Evolutionary conservation across 176 grass and related monocot genomes (phyloP).

Genomic region (Oryza officinalis): DNA sequence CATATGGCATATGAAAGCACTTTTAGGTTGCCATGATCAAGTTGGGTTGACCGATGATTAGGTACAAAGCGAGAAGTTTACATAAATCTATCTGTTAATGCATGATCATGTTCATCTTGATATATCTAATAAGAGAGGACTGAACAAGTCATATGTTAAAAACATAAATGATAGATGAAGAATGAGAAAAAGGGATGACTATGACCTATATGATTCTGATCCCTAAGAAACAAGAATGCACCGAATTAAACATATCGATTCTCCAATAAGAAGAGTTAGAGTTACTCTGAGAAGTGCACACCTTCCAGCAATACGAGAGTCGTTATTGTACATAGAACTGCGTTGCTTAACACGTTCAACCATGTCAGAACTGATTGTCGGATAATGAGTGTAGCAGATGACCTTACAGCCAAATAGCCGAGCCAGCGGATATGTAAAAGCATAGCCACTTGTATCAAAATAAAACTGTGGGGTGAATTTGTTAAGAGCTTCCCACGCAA

Average conservation of each 20-base stretch:
- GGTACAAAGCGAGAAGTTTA: background rate
- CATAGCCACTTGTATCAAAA: constrained; percentile 94
- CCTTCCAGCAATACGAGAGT: constrained; percentile 75
- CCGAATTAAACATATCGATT: background rate
- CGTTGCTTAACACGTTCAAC: constrained; percentile 69
- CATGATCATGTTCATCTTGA: background rate
- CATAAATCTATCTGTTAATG: background rate
- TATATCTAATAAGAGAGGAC: constrained; percentile 6
- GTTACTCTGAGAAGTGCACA: constrained; percentile 19
- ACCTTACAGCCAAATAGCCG: constrained; percentile 85
- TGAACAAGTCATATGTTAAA: background rate
- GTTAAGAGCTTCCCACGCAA: constrained; percentile 83
- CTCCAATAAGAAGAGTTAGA: background rate
- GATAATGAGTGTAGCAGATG: constrained; percentile 92
- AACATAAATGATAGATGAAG: background rate
- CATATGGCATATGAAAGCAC: background rate
- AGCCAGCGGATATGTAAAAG: constrained; percentile 94
- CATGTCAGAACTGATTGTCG: constrained; percentile 98
- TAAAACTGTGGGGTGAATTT: constrained; percentile 77
- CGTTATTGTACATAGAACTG: constrained; percentile 91
- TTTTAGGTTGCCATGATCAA: background rate
- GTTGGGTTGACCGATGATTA: background rate
- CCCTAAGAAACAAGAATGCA: constrained; percentile 6
- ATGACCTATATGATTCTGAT: background rate
- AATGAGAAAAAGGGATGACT: background rate